Base-by-base conservation (phyloP, 1,284 basidiomycete species). In the Phellinidium pouzarii region DNA sequence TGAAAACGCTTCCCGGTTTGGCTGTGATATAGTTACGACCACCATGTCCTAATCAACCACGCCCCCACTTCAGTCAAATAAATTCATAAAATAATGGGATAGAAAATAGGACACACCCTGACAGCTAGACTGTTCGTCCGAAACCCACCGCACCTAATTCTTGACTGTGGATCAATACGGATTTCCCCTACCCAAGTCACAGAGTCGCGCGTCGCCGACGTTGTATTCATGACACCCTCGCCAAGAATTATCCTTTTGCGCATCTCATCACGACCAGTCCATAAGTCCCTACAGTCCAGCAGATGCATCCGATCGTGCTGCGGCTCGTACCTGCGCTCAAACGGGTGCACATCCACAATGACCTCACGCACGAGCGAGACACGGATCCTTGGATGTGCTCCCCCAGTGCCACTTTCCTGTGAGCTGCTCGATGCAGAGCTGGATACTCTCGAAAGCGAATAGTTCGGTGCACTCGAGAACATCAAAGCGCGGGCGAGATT, bases 131-230 rank as follows among this genome's bases (percentile, higher is more conserved):
- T 48, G 31, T 29, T 40, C 11, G 55, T 53, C 17, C 17, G 29
- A 25, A 56, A 56, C 41, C 55, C 55, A 25, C 50, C 40, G 19
- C 44, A 43, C 26, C 36, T 43, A 9, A 53, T 42, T 7, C 31
- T 22, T 14, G 26, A 27, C 26, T 36, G 19, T 7, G 45, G 46
- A 40, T 53, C 51, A 19, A 56, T 42, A 7, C 40, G 29, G n/a
- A 56, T 50, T 41, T 56, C 55, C 1, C 55, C 55, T 8, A 46
- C 44, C 50, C 50, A 56, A 7, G 50, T 56, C 36, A 53, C 40
- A 29, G 44, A 48, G 26, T 44, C 26, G 9, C 43, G 17, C 14
- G 22, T 25, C 3, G 43, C 29, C 17, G 20, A 19, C 5, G 55
- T 34, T 12, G 42, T 45, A 29, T 50, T 48, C 45, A 56, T 44